These are phyloP conservation scores for Galeopsis tetrahit DNA, from an alignment of 257 asterid species.

Conservation along the genomic window DNA sequence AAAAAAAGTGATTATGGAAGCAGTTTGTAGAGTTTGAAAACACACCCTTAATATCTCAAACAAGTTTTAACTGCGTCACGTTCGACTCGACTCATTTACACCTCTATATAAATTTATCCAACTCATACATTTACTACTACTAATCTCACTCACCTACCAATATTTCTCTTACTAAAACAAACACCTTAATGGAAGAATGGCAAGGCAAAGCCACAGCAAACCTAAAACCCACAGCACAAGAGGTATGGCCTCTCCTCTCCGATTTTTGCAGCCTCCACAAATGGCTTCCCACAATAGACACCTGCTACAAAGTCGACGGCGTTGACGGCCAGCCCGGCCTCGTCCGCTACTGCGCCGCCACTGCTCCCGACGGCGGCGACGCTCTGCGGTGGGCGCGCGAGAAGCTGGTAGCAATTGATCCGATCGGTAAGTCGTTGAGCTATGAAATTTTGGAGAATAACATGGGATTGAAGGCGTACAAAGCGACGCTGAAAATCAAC, in stretches of 20 bases:
- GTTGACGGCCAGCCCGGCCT: constrained; percentile 38
- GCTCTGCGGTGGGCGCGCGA: constrained; percentile 63
- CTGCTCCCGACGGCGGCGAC: constrained; percentile 32
- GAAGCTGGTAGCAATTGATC: constrained; percentile 50
- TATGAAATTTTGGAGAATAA: constrained; percentile 62
- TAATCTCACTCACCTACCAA: neutral
- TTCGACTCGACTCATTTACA: no score
- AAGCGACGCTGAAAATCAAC: constrained; percentile 42
- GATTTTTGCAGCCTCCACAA: constrained; percentile 67
- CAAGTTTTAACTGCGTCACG: no score
- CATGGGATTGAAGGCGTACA: constrained; percentile 55
- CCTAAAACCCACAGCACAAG: constrained; percentile 43
- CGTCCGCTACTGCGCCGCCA: constrained; percentile 61
- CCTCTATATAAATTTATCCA: no score
- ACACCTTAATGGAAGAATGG: constrained; percentile 59
- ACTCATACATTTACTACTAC: no score
- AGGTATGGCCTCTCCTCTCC: constrained; percentile 67
- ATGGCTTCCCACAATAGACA: constrained; percentile 66
- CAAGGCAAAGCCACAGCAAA: constrained; percentile 58
- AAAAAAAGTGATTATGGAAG: no score
- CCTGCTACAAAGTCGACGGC: constrained; percentile 53
- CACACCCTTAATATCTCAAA: no score
- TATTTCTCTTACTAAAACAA: neutral
- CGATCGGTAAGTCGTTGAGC: constrained; percentile 39
- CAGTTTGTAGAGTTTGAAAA: no score